Evolutionary conservation across 2,329 filamentous ascomycete genomes (phyloP).

Genomic region (Grosmannia huntii): DNA sequence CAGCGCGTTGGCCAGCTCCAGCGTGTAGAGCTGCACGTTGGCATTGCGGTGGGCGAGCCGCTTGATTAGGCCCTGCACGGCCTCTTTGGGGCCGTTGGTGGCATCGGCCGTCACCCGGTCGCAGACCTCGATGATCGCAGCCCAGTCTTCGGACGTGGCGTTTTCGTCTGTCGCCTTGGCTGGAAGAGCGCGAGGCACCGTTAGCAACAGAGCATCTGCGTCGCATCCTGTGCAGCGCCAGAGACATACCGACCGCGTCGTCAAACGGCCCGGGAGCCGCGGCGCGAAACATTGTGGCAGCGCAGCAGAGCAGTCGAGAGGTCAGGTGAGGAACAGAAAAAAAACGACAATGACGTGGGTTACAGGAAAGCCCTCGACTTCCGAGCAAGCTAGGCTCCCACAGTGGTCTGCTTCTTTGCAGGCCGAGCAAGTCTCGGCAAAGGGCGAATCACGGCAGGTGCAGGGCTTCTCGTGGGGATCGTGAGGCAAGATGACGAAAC

Average conservation of each 20-base stretch:
- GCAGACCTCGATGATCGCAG: conserved; percentile 50
- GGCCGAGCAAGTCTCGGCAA: neutral
- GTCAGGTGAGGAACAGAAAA: too few relatives aligned
- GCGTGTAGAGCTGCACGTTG: conserved; percentile 89
- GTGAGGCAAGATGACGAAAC: neutral
- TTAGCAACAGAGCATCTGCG: neutral
- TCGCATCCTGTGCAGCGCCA: neutral
- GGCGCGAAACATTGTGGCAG: conserved; percentile 40
- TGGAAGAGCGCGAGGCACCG: conserved; percentile 17
- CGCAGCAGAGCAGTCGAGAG: neutral
- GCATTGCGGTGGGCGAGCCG: conserved; percentile 85
- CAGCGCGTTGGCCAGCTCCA: conserved; percentile 84
- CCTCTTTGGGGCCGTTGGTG: conserved; percentile 59
- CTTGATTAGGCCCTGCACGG: conserved; percentile 81
- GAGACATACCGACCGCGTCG: conserved; percentile 42
- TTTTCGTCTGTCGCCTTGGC: conserved; percentile 91
- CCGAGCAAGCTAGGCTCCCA: neutral
- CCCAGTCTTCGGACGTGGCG: conserved; percentile 69
- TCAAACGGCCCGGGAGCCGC: conserved; percentile 45
- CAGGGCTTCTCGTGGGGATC: neutral
- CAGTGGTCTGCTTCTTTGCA: neutral
- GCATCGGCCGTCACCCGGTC: conserved; percentile 42
- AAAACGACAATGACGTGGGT: neutral
- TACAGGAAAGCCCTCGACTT: neutral
- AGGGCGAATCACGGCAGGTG: neutral